Evolutionary conservation across 768 basidiomycete genomes (phyloP).

Genomic region (Leccinum subtestaceum): DNA sequence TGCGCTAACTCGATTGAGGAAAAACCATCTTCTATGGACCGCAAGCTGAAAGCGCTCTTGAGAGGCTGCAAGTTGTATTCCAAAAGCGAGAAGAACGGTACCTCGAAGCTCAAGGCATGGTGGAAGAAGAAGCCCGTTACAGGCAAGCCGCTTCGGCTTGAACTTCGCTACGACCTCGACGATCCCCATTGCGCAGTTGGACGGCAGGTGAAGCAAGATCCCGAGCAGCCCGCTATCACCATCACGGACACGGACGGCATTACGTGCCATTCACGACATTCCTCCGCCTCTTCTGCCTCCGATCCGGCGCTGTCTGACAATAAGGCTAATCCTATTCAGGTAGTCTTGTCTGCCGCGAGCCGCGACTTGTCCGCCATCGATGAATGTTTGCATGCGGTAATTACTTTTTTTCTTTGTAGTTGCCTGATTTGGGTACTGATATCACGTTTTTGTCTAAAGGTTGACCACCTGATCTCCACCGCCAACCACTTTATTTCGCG

Average conservation of each 20-base stretch:
- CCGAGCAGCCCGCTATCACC: slow-evolving; percentile 16
- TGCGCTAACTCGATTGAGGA: slow-evolving; percentile 21
- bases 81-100: slow-evolving; percentile 35
- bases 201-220: slow-evolving; percentile 31
- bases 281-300: slow-evolving; percentile 2
- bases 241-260: slow-evolving; percentile 25
- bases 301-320: slow-evolving; percentile 30
- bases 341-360: slow-evolving; percentile 49
- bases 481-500: slow-evolving; percentile 56
- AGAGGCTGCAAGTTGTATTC: slow-evolving; percentile 41
- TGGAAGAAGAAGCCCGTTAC: slow-evolving; percentile 54
- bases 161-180: slow-evolving; percentile 42
- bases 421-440: slow-evolving; percentile 7
- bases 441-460: slow-evolving; percentile 33
- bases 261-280: slow-evolving; percentile 14
- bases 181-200: slow-evolving; percentile 41
- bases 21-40: slow-evolving; percentile 30
- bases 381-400: slow-evolving; percentile 52
- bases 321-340: slow-evolving; percentile 43
- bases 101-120: slow-evolving; percentile 61
- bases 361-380: slow-evolving; percentile 58
- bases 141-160: slow-evolving; percentile 36
- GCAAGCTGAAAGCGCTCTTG: slow-evolving; percentile 40
- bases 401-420: slow-evolving; percentile 22
- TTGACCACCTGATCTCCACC: slow-evolving; percentile 53